Base-by-base conservation (phyloP, 2,329 filamentous ascomycete species). In the Stemphylium lycopersici region DNA sequence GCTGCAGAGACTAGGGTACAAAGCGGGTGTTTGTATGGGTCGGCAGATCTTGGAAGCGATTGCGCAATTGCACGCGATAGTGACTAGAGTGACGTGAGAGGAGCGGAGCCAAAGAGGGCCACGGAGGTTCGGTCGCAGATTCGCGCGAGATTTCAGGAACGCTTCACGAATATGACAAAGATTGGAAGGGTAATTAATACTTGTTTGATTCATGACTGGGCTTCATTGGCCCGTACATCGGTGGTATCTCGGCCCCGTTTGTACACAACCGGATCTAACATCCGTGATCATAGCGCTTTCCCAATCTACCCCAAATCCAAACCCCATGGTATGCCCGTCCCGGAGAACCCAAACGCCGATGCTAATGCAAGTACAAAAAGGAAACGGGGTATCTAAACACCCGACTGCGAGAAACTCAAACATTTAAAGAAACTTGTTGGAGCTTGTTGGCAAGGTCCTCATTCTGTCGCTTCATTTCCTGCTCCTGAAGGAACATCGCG, bases 401-500 rank as follows among this genome's bases (percentile, higher is more conserved):
- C 3, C 31, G 15, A 12, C 20, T 12, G 58, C 52, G 50, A 58
- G 42, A 61, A 46, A 13, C 52, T 55, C 4, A 59, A 48, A 61
- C 62, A 42, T 59, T 62, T 24, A 72, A 48, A 57, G 61, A 55
- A 32, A 71, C 63, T 42, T 70, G 60, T 74, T 71, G 55, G 55
- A 73, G 50, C 34, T 66, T 67, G 49, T 63, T 66, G 56, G 60
- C 65, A 52, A 74, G 56, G 18, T 65, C 68, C 41, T 72, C 69
- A 24, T 72, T 80, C 59, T 50, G 77, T 64, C 32, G 76, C 80
- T 90, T 88, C 70, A 83, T 79, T 73, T 91, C 88, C 76, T 90
- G 85, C 57, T 91, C 87, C 68, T 83, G 82, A 51, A 96, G 79
- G 77, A 89, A 97, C 78, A 93, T 87, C 10, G 92, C 90, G 71